Base-by-base conservation (phyloP, 768 basidiomycete species). In the Cyclocybe cylindracea region DNA sequence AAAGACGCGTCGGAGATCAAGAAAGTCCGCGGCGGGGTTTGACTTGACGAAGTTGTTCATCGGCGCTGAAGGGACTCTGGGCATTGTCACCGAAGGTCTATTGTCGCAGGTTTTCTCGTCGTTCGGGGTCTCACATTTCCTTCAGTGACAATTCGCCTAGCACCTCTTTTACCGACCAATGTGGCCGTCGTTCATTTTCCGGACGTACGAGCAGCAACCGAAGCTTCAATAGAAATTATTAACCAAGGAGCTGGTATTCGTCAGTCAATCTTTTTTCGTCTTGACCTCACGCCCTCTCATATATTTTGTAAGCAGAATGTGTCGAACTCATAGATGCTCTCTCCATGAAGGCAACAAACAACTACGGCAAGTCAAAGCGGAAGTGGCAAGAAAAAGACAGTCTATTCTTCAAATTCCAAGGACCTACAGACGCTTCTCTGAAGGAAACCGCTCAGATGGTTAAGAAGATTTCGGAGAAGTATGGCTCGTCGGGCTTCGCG, bases 331-430 rank as follows among this genome's bases (percentile, higher is more conserved):
- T 89, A 32, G 92, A 95, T 63, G 78, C 82, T 36, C 68, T 76
- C 40, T 83, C 85, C 63, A 87, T 91, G 82, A 66, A 71, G 16
- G 78, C 85, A 3, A 75, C 76, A 14, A 85, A 87, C 63, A 68
- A 71, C 34, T 78, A 71, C 48, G 82, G 80, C 60, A 74, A 68
- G 53, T 84, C 79, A 18, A 63, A 64, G 29, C 76, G 73, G 36
- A 77, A 76, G 53, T 91, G 84, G 70, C 79, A 79, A 0, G 81
- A 78, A 48, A 73, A 70, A 32, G 89, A 91, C 63, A 83, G 80
- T n/a, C 74, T 95, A 11, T 91, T 91, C 71, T 88, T 95, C 78
- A 91, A 93, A 66, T 84, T 95, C 64, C 89, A 91, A 60, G 89
- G 89, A 14, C 78, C 84, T 6, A 79, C 84, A 2, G 71, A 71